Evolutionary conservation across 73 alveolate species (phyloP).

Genomic region (Uronychia binucleata): DNA sequence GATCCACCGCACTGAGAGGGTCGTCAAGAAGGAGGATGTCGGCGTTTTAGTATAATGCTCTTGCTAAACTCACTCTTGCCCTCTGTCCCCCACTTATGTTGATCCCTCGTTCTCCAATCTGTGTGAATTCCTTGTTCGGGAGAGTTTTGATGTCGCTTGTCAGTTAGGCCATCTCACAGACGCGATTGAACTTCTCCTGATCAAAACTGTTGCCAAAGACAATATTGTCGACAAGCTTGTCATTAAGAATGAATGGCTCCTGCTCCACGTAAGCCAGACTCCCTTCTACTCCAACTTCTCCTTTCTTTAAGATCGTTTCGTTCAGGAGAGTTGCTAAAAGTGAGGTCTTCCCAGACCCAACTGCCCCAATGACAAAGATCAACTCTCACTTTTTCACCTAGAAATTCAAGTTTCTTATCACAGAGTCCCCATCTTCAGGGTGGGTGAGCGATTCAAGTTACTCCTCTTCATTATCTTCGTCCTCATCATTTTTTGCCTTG

Average conservation of each 20-base stretch:
- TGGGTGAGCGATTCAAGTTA: no score
- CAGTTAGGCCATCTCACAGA: constrained; percentile 66
- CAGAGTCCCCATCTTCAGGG: no score
- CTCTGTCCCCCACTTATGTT: constrained; percentile 93
- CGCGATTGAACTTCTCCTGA: constrained; percentile 69
- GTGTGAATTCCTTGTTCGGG: constrained; percentile 76
- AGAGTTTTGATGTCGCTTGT: constrained; percentile 81
- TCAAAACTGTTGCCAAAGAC: constrained; percentile 73
- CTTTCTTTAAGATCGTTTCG: constrained; percentile 40
- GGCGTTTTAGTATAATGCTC: constrained; percentile 87
- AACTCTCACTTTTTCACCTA: no score
- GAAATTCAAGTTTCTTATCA: no score
- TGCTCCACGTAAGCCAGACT: constrained; percentile 53
- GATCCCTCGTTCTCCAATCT: constrained; percentile 92
- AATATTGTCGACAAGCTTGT: constrained; percentile 88
- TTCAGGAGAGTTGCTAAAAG: constrained; percentile 15
- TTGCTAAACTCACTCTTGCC: constrained; percentile 93
- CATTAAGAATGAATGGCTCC: constrained; percentile 88
- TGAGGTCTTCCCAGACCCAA: constrained; percentile 14
- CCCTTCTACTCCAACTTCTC: constrained; percentile 49
- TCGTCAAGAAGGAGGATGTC: constrained; percentile 83
- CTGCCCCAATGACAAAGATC: constrained; percentile 1
- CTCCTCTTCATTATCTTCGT: no score
- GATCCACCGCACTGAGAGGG: constrained; percentile 87
- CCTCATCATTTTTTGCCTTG: no score